These are phyloP conservation scores for Erythrobasidium yunnanense DNA, from an alignment of 768 basidiomycete species.

Conservation along the genomic window DNA sequence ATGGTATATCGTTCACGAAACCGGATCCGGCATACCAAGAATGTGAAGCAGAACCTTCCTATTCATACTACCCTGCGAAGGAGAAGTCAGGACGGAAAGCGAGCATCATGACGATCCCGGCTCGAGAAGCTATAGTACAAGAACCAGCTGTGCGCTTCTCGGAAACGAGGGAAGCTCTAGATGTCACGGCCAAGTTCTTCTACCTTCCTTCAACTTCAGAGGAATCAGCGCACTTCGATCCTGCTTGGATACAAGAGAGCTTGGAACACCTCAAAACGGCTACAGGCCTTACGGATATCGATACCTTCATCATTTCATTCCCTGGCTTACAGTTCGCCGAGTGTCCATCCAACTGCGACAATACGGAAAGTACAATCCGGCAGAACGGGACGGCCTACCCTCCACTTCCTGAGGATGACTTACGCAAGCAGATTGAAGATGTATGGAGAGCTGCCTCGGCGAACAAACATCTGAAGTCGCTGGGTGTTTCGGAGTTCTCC, in stretches of 20 bases:
- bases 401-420: not conserved
- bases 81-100: not conserved
- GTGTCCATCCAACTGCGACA: not conserved
- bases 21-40: not conserved
- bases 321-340: conserved; percentile 23
- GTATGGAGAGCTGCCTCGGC: conserved; percentile 17
- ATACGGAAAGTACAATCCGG: not conserved
- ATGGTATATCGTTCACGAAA: not conserved
- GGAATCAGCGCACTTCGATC: not conserved
- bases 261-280: conserved; percentile 7
- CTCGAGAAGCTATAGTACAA: conserved; percentile 11
- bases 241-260: conserved; percentile 16
- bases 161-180: conserved; percentile 11
- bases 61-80: not conserved
- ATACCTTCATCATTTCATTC: conserved; percentile 29
- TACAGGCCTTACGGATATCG: conserved; percentile 21
- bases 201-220: conserved; percentile 19
- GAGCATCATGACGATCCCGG: conserved; percentile 8
- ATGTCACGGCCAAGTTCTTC: conserved; percentile 29
- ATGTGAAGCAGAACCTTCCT: conserved; percentile 18
- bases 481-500: conserved; percentile 30
- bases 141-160: conserved; percentile 21
- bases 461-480: conserved; percentile 9
- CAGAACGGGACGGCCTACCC: not conserved
- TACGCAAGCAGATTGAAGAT: not conserved